Evolutionary conservation across 2,329 filamentous ascomycete species (phyloP).

Genomic region (Fusarium subtropicale): DNA sequence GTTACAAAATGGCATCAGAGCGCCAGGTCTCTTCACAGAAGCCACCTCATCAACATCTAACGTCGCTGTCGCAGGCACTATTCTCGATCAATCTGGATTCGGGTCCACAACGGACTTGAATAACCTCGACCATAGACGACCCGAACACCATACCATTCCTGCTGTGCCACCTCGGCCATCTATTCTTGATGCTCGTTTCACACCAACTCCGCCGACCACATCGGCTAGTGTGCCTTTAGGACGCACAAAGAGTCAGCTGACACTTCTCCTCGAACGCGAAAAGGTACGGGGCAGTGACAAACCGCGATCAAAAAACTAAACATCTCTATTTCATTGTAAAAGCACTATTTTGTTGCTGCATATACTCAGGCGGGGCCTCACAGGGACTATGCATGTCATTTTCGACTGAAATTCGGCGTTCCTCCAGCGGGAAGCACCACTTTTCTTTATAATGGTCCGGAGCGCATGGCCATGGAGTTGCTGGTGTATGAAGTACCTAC

Average conservation of each 20-base stretch:
- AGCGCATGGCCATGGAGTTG: conserved; percentile 23
- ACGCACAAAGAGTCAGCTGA: conserved; percentile 71
- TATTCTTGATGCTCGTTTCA: conserved; percentile 55
- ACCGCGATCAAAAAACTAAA: conserved; percentile 46
- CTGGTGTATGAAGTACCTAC: conserved; percentile 7
- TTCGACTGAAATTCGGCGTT: conserved; percentile 11
- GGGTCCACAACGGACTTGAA: conserved; percentile 49
- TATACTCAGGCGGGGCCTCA: conserved; percentile 8
- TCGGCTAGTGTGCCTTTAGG: conserved; percentile 62
- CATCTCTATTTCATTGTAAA: conserved; percentile 19
- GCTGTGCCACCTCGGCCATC: conserved; percentile 42
- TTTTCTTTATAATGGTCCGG: neutral
- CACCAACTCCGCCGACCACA: conserved; percentile 62
- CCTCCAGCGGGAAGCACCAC: neutral
- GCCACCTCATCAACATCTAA: conserved; percentile 56
- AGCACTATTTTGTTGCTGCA: conserved; percentile 6
- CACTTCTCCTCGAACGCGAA: conserved; percentile 67
- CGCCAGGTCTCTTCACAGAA: conserved; percentile 50
- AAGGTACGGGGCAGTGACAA: conserved; percentile 53
- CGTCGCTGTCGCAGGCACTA: conserved; percentile 57
- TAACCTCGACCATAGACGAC: conserved; percentile 33
- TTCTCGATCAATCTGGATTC: conserved; percentile 55
- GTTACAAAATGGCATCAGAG: conserved; percentile 28
- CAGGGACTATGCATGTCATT: conserved; percentile 14
- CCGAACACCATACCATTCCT: conserved; percentile 44